These are phyloP conservation scores for Rhododendron ovatum DNA, from an alignment of 148 eudicot genomes.

Conservation along the genomic window DNA sequence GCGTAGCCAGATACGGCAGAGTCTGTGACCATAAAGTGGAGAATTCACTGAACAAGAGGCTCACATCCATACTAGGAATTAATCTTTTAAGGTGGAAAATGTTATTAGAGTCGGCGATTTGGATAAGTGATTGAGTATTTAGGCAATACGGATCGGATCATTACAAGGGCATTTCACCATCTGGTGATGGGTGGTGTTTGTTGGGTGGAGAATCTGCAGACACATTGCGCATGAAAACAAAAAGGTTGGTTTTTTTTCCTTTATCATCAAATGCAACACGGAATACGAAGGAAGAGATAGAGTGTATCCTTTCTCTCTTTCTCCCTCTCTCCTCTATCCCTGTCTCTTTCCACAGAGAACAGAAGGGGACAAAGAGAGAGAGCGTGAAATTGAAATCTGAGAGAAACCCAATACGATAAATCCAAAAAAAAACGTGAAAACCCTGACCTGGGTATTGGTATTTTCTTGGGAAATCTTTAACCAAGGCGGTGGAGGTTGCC, in stretches of 20 bases:
- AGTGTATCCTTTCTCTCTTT: neutral
- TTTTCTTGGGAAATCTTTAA: conserved; percentile 32
- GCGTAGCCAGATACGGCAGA: conserved; percentile 13
- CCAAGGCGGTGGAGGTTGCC: conserved; percentile 30
- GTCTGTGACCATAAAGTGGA: conserved; percentile 9
- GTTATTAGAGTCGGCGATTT: conserved; percentile 15
- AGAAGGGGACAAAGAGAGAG: conserved; percentile 24
- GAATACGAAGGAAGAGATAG: conserved; percentile 16
- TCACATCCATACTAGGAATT: conserved; percentile 28
- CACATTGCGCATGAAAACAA: conserved; percentile 56
- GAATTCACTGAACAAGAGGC: conserved; percentile 26
- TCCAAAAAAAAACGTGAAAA: conserved; percentile 30
- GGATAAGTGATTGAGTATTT: neutral
- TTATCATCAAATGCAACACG: conserved; percentile 16
- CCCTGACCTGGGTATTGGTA: conserved; percentile 45
- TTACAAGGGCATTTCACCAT: conserved; percentile 58
- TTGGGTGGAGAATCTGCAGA: conserved; percentile 28
- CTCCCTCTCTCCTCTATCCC: neutral
- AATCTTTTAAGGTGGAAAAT: conserved; percentile 9
- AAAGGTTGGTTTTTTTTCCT: conserved; percentile 10
- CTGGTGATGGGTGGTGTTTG: conserved; percentile 27
- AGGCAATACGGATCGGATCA: conserved; percentile 24
- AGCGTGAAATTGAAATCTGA: conserved; percentile 24
- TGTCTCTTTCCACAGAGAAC: conserved; percentile 9
- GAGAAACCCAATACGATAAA: conserved; percentile 18